These are phyloP conservation scores for Astragalus membranaceus DNA, from an alignment of 306 rosid genomes.

Conservation along the genomic window DNA sequence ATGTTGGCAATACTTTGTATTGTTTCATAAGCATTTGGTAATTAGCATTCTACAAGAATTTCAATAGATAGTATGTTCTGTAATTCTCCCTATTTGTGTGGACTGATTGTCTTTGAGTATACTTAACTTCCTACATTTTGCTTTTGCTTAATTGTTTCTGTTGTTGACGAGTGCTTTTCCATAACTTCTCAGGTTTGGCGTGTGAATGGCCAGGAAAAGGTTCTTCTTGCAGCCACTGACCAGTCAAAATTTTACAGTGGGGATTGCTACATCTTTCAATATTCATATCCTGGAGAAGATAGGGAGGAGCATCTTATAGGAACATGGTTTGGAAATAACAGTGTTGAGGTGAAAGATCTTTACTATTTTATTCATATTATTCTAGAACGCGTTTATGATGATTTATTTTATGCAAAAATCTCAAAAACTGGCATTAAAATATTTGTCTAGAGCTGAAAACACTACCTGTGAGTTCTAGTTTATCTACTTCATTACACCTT, in stretches of 20 bases:
- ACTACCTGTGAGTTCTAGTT: neutral
- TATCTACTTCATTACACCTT: conserved; percentile 1
- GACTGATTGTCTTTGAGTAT: conserved; percentile 5
- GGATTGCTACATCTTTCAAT: conserved; percentile 87
- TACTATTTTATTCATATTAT: conserved; percentile 13
- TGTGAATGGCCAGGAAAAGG: conserved; percentile 73
- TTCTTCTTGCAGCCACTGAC: conserved; percentile 65
- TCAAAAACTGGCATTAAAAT: conserved; percentile 4
- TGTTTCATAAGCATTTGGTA: conserved; percentile 12
- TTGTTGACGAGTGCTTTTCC: conserved; percentile 27
- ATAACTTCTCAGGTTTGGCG: conserved; percentile 76
- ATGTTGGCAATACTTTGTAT: neutral
- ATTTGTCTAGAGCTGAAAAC: neutral
- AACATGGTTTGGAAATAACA: conserved; percentile 86
- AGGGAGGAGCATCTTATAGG: conserved; percentile 80
- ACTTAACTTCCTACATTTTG: neutral
- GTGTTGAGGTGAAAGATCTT: conserved; percentile 75
- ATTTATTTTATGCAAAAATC: neutral
- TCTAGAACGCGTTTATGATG: conserved; percentile 1
- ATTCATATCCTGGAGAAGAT: conserved; percentile 91
- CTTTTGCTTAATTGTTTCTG: conserved; percentile 17
- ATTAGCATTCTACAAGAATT: neutral
- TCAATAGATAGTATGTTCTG: neutral
- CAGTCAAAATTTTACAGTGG: conserved; percentile 88
- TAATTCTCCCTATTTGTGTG: conserved; percentile 6